These are phyloP conservation scores for Brassica juncea DNA, from an alignment of 345 rosid species.

Conservation along the genomic window DNA sequence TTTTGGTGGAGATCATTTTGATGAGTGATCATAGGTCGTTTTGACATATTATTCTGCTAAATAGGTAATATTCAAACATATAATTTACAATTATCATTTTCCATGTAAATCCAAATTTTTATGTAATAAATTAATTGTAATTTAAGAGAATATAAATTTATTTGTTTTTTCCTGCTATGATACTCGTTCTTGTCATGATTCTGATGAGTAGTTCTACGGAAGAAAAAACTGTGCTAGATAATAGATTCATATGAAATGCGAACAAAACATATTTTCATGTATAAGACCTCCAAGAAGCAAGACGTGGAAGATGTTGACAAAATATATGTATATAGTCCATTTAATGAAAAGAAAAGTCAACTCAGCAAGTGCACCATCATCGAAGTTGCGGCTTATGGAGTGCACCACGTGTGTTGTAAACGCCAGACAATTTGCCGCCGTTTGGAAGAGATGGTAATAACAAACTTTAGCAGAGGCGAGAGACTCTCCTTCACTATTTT, in stretches of 20 bases:
- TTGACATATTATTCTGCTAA: no score
- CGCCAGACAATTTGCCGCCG: not conserved
- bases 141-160: no score
- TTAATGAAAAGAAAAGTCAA: not conserved
- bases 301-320: no score
- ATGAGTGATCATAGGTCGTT: no score
- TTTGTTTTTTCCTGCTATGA: no score
- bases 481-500: not conserved
- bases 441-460: not conserved
- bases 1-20: no score
- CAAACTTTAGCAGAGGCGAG: not conserved
- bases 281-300: no score
- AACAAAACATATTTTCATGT: not conserved
- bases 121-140: no score
- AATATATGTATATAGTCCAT: not conserved
- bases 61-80: no score
- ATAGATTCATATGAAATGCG: not conserved
- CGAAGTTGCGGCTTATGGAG: not conserved
- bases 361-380: not conserved
- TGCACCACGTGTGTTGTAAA: not conserved
- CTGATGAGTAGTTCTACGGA: not conserved
- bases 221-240: not conserved
- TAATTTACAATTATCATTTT: no score
- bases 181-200: no score
- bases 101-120: no score